Conservation (phyloP, 2,329 filamentous ascomycete genomes). For the Aspergillus carbonarius region DNA sequence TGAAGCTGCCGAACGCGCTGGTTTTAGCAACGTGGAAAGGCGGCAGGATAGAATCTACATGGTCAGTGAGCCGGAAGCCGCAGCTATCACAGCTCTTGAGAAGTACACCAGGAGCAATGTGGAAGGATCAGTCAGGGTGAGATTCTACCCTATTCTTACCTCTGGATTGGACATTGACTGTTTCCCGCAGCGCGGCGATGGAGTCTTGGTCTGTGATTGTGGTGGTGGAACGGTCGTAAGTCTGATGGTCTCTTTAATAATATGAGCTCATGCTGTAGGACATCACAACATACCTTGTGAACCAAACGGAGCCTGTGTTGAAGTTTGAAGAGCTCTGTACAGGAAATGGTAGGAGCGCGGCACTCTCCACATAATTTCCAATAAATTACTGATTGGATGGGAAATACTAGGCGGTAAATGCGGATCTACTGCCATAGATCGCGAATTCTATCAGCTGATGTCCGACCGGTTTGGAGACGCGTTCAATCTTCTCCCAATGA, state of each 20-base stretch:
- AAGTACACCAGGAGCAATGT: not conserved
- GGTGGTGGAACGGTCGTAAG: conserved; percentile 29
- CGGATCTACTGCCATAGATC: conserved; percentile 36
- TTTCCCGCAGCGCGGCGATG: not conserved
- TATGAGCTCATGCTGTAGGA: conserved; percentile 7
- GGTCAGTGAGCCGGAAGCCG: not conserved
- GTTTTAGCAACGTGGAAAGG: not conserved
- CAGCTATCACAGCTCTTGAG: not conserved
- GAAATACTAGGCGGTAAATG: conserved; percentile 31
- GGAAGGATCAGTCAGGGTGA: not conserved
- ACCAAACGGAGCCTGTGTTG: conserved; percentile 3
- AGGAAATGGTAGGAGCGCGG: conserved; percentile 11
- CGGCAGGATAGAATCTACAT: not conserved
- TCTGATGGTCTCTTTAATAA: too few species aligned
- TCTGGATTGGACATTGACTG: too few species aligned
- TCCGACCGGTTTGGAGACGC: conserved; percentile 26
- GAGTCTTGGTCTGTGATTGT: conserved; percentile 27
- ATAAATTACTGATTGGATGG: too few species aligned
- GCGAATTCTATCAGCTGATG: conserved; percentile 33
- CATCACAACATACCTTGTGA: conserved; percentile 25
- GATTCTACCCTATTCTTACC: not conserved
- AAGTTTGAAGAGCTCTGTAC: conserved; percentile 11
- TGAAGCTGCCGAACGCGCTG: conserved; percentile 6
- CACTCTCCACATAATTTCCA: too few species aligned
- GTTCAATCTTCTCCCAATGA: conserved; percentile 25